Base-by-base conservation (phyloP, 768 basidiomycete species). In the Tulasnella sp. region DNA sequence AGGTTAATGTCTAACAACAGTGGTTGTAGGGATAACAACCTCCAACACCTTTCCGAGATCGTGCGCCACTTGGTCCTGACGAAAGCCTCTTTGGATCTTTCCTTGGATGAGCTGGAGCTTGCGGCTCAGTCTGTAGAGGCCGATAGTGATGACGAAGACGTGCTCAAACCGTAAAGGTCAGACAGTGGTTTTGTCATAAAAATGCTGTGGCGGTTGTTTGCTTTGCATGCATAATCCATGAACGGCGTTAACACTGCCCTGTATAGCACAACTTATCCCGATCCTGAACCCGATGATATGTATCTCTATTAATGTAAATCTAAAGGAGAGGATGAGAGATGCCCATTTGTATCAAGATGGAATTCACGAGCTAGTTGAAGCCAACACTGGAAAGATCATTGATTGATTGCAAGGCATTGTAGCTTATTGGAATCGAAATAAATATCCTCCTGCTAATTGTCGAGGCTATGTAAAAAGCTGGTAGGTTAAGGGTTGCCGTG, bases 81-180 rank as follows among this genome's bases (percentile, higher is more conserved):
- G 10, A 89, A 86, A 58, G 37, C 51, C 34, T 60, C 62, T 37
- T 70, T 86, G 41, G 82, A 79, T 2, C 88, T 85, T 84, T 75
- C 74, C 44, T 69, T 91, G 20, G 76, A 78, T 55, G 70, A 67
- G 48, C 66, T 89, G 27, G 87, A 91, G 66, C 69, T 62, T 39
- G 70, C 74, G 6, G 74, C 76, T 2, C 66, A 52, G 45, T 65
- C 69, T 32, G 59, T 66, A 39, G 66, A 68, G 35, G 64, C 65
- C 39, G 86, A 89, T 59, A 88, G 83, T 55, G 86, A 88, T 58
- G 81, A 85, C 57, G 81, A 83, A 53, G 37, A 52, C 15, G 53
- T 29, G 12, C 34, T 35, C 34, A 19, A 35, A 35, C 19, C 34
- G 19, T 10, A 19, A 35, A 12, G 34, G 19, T 35, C 12, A 35